These are phyloP conservation scores for Macrolepiota dolichaula DNA, from an alignment of 768 basidiomycete species.

Conservation along the genomic window DNA sequence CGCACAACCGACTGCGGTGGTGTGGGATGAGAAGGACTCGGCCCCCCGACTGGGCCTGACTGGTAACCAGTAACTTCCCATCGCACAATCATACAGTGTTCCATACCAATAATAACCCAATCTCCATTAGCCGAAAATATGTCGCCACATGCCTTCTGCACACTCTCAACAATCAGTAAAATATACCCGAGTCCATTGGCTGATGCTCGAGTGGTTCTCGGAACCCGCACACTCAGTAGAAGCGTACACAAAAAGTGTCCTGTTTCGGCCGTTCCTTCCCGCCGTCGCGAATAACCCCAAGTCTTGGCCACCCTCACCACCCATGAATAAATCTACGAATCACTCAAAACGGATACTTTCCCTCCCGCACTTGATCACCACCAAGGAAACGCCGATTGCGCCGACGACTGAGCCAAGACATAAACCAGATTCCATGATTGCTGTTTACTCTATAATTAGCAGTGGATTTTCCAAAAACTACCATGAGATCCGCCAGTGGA, in stretches of 20 bases:
- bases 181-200: neutral
- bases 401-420: neutral
- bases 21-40: constrained; percentile 5
- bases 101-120: neutral
- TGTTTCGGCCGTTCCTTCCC: neutral
- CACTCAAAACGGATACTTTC: neutral
- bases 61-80: neutral
- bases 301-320: neutral
- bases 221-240: neutral
- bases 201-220: neutral
- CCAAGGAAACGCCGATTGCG: neutral
- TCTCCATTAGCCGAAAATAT: neutral
- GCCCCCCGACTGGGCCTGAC: too few species aligned
- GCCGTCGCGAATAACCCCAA: neutral
- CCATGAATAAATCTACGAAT: neutral
- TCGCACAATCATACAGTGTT: neutral
- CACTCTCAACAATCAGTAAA: neutral
- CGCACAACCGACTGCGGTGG: neutral
- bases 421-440: neutral
- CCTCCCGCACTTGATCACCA: neutral
- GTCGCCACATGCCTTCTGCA: neutral
- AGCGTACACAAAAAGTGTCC: neutral
- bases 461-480: neutral
- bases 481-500: neutral
- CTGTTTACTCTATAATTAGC: constrained; percentile 9